phyloP scores from a whole-genome alignment of 306 rosid genomes.

The Aeschynomene evenia region DNA sequence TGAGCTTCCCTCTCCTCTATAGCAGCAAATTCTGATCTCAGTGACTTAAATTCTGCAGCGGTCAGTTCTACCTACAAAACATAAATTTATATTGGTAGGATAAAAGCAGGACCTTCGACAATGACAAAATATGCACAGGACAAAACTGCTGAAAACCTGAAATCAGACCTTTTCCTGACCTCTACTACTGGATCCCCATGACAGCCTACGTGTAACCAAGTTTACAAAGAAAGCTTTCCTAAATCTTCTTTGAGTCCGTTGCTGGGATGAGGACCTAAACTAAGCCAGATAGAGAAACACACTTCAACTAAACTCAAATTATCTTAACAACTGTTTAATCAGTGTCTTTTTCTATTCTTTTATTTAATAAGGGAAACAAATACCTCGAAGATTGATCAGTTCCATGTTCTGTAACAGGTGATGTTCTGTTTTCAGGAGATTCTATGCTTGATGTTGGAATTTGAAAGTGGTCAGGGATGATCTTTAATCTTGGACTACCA shows the following conservation, averaged over 20 bases:
- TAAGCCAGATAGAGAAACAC: slow-evolving; percentile 44
- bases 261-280: slow-evolving; percentile 50
- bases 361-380: slow-evolving; percentile 11
- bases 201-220: slow-evolving; percentile 53
- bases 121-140: slow-evolving; percentile 6
- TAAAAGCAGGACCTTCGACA: slow-evolving; percentile 12
- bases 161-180: slow-evolving; percentile 75
- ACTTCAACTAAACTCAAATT: slow-evolving; percentile 25
- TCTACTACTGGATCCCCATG: slow-evolving; percentile 63
- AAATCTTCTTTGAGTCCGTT: slow-evolving; percentile 55
- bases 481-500: slow-evolving; percentile 65
- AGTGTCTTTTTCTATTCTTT: not conserved
- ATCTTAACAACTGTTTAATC: not conserved
- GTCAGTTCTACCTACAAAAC: slow-evolving; percentile 65
- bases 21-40: slow-evolving; percentile 72
- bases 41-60: slow-evolving; percentile 79
- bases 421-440: slow-evolving; percentile 43
- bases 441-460: slow-evolving; percentile 46
- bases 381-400: slow-evolving; percentile 60
- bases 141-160: slow-evolving; percentile 19
- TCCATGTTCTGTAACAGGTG: slow-evolving; percentile 44
- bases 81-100: slow-evolving; percentile 28
- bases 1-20: slow-evolving; percentile 91
- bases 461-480: slow-evolving; percentile 74
- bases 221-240: slow-evolving; percentile 65